Base-by-base conservation (phyloP, 164 flowering plant species). In the Cinnamomum chago region DNA sequence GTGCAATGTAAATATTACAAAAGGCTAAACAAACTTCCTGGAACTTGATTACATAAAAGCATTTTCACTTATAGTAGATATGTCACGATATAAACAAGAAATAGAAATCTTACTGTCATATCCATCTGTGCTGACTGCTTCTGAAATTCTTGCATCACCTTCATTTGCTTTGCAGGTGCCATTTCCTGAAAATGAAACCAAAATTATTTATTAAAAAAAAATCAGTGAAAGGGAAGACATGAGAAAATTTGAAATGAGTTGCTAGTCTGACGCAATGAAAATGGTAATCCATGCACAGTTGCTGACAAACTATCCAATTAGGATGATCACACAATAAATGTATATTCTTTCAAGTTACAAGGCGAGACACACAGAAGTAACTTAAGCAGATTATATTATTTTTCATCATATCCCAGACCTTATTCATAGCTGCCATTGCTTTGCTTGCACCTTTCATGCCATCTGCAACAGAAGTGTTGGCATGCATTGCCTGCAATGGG, bases 101-200 rank as follows among this genome's bases (percentile, higher is more conserved):
- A 62, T 62, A 30, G 20, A 58, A 28, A 75, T 76, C 91, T 83
- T 84, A 93, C 97, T 10, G 97, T 91, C 99, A 95, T 95, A 80
- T 91, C 99, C 94, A 93, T 83, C 76, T 95, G 97, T 13, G 97
- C 95, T 18, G 99, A 91, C 76, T 91, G 99, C 83, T 75, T 93
- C 88, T 95, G 99, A 77, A 95, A 95, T 24, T 95, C 99, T 72
- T 78, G 82, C 51, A 93, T 88, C 65, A 90, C 86, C 84, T 88
- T 89, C 35, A 83, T 81, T 80, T 93, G 97, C 81, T 95, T 88
- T 62, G 86, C 87, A 62, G 99, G 99, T 24, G 75, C 89, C 93
- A 93, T 89, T 91, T 95, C 90, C 99, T 95, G 90, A 79, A 85
- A 79, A 77, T 28, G 33, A 62, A 68, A 75, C 18, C 13, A 51